A percentile compares a stretch with the other conserved stretches of the same genome.
These are phyloP conservation scores for Chenopodium berlandieri DNA, from an alignment of 148 eudicot genomes.

Conservation along the genomic window DNA sequence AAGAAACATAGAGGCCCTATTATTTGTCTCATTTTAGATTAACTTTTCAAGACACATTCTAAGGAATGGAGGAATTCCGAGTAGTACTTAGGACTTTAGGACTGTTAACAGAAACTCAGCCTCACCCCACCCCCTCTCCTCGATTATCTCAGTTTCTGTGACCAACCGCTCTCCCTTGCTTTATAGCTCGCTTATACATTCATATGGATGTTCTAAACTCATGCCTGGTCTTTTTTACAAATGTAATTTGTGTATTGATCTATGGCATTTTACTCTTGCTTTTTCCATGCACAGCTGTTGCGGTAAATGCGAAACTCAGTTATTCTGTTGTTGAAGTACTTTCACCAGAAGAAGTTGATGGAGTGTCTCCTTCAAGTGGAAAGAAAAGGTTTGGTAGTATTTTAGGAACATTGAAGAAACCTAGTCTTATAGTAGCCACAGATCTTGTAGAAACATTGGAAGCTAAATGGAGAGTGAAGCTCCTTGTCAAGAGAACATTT, in stretches of 20 bases:
- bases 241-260: constrained; percentile 9
- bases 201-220: neutral
- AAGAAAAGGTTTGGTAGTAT: constrained; percentile 55
- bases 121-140: neutral
- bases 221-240: neutral
- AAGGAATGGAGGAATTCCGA: neutral
- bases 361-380: constrained; percentile 43
- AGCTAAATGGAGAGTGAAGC: constrained; percentile 84
- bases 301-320: constrained; percentile 87
- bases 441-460: constrained; percentile 82
- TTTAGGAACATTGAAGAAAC: constrained; percentile 45
- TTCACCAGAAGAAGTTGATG: constrained; percentile 37
- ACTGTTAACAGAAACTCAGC: neutral
- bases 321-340: constrained; percentile 78
- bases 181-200: neutral
- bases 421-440: constrained; percentile 64
- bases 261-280: constrained; percentile 13
- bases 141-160: neutral
- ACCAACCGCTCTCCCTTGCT: neutral
- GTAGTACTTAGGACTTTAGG: neutral
- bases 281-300: constrained; percentile 63
- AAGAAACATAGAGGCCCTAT: neutral
- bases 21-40: neutral
- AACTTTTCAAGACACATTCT: neutral
- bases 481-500: constrained; percentile 58